Evolutionary conservation across 2,329 filamentous ascomycete species (phyloP).

Genomic region (Fusarium longipes): DNA sequence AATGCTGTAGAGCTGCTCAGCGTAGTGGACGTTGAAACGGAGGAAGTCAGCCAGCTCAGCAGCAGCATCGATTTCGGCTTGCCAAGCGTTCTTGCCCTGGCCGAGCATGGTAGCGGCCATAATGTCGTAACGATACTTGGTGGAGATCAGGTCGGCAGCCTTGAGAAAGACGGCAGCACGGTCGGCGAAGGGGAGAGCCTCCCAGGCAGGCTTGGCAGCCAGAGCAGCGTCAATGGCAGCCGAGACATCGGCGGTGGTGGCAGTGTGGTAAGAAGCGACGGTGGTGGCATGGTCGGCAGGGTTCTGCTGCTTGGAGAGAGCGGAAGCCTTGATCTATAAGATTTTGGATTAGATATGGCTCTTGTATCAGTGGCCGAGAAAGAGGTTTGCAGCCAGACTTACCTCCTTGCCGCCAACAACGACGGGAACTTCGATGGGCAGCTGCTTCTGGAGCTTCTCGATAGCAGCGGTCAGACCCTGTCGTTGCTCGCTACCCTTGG

Average conservation of each 20-base stretch:
- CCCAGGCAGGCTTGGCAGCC: constrained; percentile 88
- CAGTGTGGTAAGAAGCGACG: constrained; percentile 87
- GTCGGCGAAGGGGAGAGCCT: constrained; percentile 86
- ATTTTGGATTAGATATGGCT: constrained; percentile 17
- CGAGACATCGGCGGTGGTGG: constrained; percentile 79
- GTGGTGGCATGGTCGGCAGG: constrained; percentile 81
- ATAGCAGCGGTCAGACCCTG: constrained; percentile 80
- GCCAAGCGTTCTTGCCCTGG: constrained; percentile 98
- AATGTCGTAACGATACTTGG: constrained; percentile 95
- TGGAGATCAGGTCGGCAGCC: constrained; percentile 88
- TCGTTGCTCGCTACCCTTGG: constrained; percentile 83
- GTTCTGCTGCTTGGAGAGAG: constrained; percentile 78
- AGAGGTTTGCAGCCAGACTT: constrained; percentile 42
- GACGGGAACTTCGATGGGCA: constrained; percentile 82
- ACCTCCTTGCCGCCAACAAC: constrained; percentile 86
- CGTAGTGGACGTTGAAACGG: constrained; percentile 93
- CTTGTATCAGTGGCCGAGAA: not conserved
- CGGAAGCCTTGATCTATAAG: constrained; percentile 72
- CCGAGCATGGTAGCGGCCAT: constrained; percentile 97
- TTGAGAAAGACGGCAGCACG: constrained; percentile 94
- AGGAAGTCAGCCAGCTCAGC: constrained; percentile 94
- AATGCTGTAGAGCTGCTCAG: constrained; percentile 87
- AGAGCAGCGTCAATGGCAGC: constrained; percentile 86
- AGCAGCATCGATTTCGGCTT: constrained; percentile 97
- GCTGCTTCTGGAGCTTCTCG: constrained; percentile 73